A percentile compares a stretch with the other conserved stretches of the same genome.
These are phyloP conservation scores for Daedalea quercina DNA, from an alignment of 768 basidiomycete genomes.

Conservation along the genomic window DNA sequence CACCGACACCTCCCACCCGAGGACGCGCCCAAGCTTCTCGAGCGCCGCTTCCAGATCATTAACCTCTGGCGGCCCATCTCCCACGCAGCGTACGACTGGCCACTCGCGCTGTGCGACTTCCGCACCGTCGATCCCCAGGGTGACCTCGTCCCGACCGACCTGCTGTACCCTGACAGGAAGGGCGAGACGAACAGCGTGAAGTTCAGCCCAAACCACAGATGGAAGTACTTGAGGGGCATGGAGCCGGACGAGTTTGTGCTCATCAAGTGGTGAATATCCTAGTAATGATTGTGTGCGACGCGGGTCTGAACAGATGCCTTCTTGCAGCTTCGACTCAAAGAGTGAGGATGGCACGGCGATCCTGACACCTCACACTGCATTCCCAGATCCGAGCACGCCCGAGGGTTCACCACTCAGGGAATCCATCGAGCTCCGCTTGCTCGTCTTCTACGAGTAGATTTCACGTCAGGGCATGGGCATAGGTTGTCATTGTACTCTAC, in stretches of 20 bases:
- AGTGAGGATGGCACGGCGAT: constrained; percentile 39
- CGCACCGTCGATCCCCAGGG: constrained; percentile 30
- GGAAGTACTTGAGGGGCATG: constrained; percentile 41
- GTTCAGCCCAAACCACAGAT: constrained; percentile 32
- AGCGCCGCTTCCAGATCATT: constrained; percentile 44
- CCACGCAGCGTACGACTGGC: constrained; percentile 39
- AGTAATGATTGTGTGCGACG: background rate
- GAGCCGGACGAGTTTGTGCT: constrained; percentile 38
- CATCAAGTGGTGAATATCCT: constrained; percentile 37
- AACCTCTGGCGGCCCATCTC: constrained; percentile 50
- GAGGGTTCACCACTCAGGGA: constrained; percentile 41
- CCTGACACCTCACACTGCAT: constrained; percentile 61
- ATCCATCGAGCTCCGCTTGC: constrained; percentile 55
- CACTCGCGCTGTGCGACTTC: constrained; percentile 43
- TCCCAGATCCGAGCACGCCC: constrained; percentile 48
- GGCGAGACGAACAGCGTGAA: constrained; percentile 37
- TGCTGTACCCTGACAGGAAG: constrained; percentile 35
- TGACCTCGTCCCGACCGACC: constrained; percentile 32
- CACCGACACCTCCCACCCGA: constrained; percentile 34
- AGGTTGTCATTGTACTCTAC: too few relatives aligned
- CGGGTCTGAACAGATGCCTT: background rate
- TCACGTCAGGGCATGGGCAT: too few relatives aligned
- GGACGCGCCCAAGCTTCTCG: constrained; percentile 32
- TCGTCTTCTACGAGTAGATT: constrained; percentile 55
- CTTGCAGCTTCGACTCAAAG: constrained; percentile 26